Evolutionary conservation across 257 asterid species (phyloP).

Genomic region (Echites panduratus): DNA sequence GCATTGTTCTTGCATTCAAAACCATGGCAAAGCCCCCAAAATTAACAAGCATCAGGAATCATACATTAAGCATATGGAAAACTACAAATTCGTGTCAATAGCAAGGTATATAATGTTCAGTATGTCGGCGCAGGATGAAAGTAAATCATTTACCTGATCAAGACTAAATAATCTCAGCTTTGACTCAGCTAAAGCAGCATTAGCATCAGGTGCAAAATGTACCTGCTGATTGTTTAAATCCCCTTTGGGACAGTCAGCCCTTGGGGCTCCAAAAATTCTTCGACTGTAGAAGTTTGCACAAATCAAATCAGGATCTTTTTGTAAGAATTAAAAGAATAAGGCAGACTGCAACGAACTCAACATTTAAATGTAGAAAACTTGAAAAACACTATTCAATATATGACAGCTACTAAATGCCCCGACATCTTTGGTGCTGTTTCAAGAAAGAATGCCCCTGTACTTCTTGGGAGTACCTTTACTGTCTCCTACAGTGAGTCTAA

Average conservation of each 20-base stretch:
- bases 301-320: not conserved
- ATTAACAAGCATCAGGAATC: not conserved
- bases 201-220: not conserved
- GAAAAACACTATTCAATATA: too few relatives aligned
- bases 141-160: not conserved
- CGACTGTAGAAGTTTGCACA: slow-evolving; percentile 35
- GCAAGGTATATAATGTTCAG: not conserved
- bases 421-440: too few relatives aligned
- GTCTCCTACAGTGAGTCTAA: too few relatives aligned
- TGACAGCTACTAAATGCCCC: too few relatives aligned
- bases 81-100: not conserved
- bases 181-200: not conserved
- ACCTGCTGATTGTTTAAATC: slow-evolving; percentile 34
- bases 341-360: too few relatives aligned
- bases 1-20: too few relatives aligned
- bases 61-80: not conserved
- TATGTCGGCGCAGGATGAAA: not conserved
- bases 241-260: slow-evolving; percentile 27
- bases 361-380: too few relatives aligned
- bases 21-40: not conserved
- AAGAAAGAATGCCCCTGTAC: too few relatives aligned
- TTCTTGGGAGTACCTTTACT: too few relatives aligned
- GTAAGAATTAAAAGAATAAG: too few relatives aligned
- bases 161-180: slow-evolving; percentile 6
- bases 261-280: slow-evolving; percentile 37